Conservation (phyloP, 495 filamentous ascomycete species). For the Talaromyces proteolyticus region DNA sequence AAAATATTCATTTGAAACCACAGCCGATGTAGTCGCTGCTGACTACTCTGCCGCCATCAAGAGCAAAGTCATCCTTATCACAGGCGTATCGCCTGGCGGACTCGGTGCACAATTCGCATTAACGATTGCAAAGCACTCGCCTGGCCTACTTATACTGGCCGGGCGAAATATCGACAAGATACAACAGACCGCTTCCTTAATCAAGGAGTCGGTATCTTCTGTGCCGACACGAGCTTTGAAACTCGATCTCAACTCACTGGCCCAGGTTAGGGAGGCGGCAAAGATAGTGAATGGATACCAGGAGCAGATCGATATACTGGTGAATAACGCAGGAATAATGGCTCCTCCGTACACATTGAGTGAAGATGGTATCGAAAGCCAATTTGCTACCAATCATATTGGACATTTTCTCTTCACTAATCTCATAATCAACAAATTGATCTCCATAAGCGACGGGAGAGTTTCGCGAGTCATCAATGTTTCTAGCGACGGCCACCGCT, state of each 20-base stretch:
- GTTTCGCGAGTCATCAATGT: slow-evolving; percentile 21
- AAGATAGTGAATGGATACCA: slow-evolving; percentile 33
- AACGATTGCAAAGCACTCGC: slow-evolving; percentile 41
- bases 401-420: slow-evolving; percentile 58
- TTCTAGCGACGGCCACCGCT: slow-evolving; percentile 30
- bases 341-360: slow-evolving; percentile 26
- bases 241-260: slow-evolving; percentile 35
- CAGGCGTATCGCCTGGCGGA: slow-evolving; percentile 39
- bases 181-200: slow-evolving; percentile 23
- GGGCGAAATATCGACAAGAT: slow-evolving; percentile 40
- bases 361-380: slow-evolving; percentile 41
- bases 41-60: slow-evolving; percentile 25
- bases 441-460: slow-evolving; percentile 8
- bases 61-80: slow-evolving; percentile 37
- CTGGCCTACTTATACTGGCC: slow-evolving; percentile 48
- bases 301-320: slow-evolving; percentile 54
- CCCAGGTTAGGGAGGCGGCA: slow-evolving; percentile 42
- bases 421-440: slow-evolving; percentile 41
- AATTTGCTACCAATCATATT: slow-evolving; percentile 52
- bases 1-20: slow-evolving; percentile 7
- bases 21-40: slow-evolving; percentile 21
- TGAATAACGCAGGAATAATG: slow-evolving; percentile 73
- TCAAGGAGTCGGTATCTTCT: slow-evolving; percentile 23
- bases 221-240: slow-evolving; percentile 26
- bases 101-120: slow-evolving; percentile 42